Evolutionary conservation across 352 stramenopile genomes (phyloP), one percentile per base, ranked within the genome.

Genomic region (Globisporangium cederbergense): DNA sequence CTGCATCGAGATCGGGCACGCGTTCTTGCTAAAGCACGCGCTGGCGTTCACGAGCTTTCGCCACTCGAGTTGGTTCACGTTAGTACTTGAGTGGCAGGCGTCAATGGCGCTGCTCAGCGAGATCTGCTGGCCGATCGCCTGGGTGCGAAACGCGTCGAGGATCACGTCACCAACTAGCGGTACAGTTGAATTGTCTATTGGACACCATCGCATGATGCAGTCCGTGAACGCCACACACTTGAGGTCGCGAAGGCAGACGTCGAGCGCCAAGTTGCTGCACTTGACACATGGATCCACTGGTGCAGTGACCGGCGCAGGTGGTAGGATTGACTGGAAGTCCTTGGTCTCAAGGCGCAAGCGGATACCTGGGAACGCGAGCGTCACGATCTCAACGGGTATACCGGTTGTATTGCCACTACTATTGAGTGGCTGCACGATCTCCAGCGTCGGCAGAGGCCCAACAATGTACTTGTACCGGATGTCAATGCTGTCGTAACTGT

Each of bases 391-490:
- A 1, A 67, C 64, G 11, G 22, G 13, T 2, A 28, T 3, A 25
- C 28, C 6, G 30, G 16, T n/a, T 9, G 3, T 28, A 54, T 16
- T 60, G 22, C 34, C 69, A 11, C 63, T 67, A 5, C 28, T 46
- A 50, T 62, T 20, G 51, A 14, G 10, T 2, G 36, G 60, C 18
- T 16, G 45, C 3, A 71, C 65, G 25, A 70, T 22, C 18, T 73
- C 56, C 10, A 89, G 66, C 11, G 56, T 71, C 25, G 79, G 77
- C 51, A 86, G 59, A 10, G 74, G 72, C 14, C 79, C 79, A 14
- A 85, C 68, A n/a, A 85, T 57, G 50, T 79, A 79, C 30, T 79
- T 70, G 70, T 83, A 89, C 3, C 69, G 69, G 4, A 86, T 61
- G 16, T 77, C 75, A 3, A 82, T 16, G 10, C 13, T 52, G 53